Evolutionary conservation across 192 early-diverging fungal species (phyloP).

Genomic region (Tieghemiomyces parasiticus): DNA sequence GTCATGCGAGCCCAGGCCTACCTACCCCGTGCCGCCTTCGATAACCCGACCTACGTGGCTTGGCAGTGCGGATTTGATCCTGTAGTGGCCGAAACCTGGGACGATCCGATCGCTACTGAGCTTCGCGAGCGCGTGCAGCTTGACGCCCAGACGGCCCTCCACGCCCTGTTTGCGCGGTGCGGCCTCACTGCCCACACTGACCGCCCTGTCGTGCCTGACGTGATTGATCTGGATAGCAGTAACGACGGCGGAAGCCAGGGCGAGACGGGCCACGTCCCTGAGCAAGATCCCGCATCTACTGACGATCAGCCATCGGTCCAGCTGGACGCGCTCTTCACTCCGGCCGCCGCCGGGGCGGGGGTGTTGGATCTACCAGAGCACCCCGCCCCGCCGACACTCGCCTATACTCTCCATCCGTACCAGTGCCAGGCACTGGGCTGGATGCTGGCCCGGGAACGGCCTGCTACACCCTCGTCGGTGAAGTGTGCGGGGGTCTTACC

Average conservation of each 20-base stretch:
- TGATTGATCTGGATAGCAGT: too few species aligned
- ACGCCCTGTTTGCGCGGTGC: not conserved
- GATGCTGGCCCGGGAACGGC: not conserved
- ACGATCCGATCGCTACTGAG: too few species aligned
- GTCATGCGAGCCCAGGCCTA: not conserved
- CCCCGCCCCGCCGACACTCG: not conserved
- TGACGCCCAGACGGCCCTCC: not conserved
- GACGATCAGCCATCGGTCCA: too few species aligned
- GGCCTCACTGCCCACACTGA: not conserved
- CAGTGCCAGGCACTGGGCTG: conserved; percentile 4
- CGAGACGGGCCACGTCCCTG: too few species aligned
- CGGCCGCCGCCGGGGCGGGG: not conserved
- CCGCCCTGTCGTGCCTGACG: too few species aligned
- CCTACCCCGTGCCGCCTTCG: not conserved
- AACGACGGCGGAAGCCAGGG: too few species aligned
- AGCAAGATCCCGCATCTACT: too few species aligned
- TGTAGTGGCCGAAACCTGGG: too few species aligned
- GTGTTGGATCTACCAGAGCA: not conserved
- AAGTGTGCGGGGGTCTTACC: not conserved
- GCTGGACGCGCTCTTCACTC: too few species aligned
- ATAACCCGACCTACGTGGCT: not conserved
- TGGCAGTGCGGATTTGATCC: too few species aligned
- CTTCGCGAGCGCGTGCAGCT: conserved; percentile 2
- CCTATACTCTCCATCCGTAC: conserved; percentile 1
- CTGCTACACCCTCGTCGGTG: not conserved